phyloP scores from a whole-genome alignment of 441 rosid species.

The Arabidopsis hybrid region DNA sequence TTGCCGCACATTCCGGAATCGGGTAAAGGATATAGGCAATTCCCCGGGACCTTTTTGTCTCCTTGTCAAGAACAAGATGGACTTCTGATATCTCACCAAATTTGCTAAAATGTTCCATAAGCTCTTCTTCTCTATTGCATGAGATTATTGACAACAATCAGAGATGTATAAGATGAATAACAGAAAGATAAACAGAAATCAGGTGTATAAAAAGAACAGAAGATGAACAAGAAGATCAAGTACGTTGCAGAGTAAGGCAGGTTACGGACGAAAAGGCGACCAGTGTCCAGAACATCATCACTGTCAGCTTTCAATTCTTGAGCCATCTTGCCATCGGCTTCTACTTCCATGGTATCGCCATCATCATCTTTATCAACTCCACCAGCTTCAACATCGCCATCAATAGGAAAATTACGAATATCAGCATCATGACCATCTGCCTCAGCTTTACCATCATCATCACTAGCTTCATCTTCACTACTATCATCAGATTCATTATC shows the following conservation, averaged over 20 bases:
- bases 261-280: slow-evolving; percentile 87
- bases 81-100: slow-evolving; percentile 73
- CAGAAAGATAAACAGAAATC: slow-evolving; percentile 8
- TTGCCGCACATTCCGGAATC: slow-evolving; percentile 72
- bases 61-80: slow-evolving; percentile 87
- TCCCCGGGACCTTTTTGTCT: slow-evolving; percentile 89
- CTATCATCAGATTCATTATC: slow-evolving; percentile 48
- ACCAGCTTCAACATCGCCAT: slow-evolving; percentile 42
- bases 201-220: neutral
- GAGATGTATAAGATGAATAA: slow-evolving; percentile 1
- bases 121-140: slow-evolving; percentile 80
- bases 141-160: slow-evolving; percentile 31
- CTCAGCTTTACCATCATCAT: slow-evolving; percentile 37
- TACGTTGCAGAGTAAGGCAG: slow-evolving; percentile 83
- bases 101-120: slow-evolving; percentile 70
- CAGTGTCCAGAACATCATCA: slow-evolving; percentile 55
- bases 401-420: slow-evolving; percentile 30
- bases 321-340: slow-evolving; percentile 46
- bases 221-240: slow-evolving; percentile 21
- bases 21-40: slow-evolving; percentile 75
- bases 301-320: slow-evolving; percentile 53
- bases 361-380: slow-evolving; percentile 28
- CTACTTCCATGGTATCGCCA: slow-evolving; percentile 39
- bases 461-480: slow-evolving; percentile 24
- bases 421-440: slow-evolving; percentile 29